Evolutionary conservation across 2,329 filamentous ascomycete genomes (phyloP).

Genomic region (Emydomyces testavorans): DNA sequence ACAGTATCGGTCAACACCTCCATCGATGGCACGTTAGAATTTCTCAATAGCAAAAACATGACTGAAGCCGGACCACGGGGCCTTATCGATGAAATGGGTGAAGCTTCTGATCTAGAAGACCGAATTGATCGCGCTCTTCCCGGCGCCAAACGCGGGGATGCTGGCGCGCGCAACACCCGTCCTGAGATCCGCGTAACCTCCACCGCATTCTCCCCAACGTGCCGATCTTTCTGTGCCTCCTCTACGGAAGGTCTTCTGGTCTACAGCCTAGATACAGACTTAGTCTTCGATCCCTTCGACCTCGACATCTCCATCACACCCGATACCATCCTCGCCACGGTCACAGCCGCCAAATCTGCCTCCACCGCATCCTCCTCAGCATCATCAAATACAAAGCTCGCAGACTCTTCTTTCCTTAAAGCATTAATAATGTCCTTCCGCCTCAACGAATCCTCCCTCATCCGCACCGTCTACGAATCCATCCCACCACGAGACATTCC

Average conservation of each 20-base stretch:
- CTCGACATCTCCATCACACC: slow-evolving; percentile 90
- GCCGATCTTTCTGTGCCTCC: slow-evolving; percentile 83
- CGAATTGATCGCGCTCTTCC: slow-evolving; percentile 68
- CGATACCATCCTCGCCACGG: slow-evolving; percentile 65
- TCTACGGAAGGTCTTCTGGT: slow-evolving; percentile 89
- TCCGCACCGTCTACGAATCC: slow-evolving; percentile 74
- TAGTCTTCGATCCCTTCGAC: slow-evolving; percentile 92
- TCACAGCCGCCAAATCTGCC: slow-evolving; percentile 38
- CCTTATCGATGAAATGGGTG: slow-evolving; percentile 77
- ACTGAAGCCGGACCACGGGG: slow-evolving; percentile 79
- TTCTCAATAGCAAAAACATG: slow-evolving; percentile 81
- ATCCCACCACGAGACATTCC: slow-evolving; percentile 64
- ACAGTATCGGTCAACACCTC: slow-evolving; percentile 95
- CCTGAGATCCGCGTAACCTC: slow-evolving; percentile 77
- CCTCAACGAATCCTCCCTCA: slow-evolving; percentile 71
- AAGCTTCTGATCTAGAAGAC: slow-evolving; percentile 79
- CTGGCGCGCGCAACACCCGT: slow-evolving; percentile 60
- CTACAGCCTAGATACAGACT: slow-evolving; percentile 74
- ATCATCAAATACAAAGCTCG: slow-evolving; percentile 40
- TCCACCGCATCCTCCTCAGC: slow-evolving; percentile 16
- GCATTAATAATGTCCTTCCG: slow-evolving; percentile 95
- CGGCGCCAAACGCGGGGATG: slow-evolving; percentile 77
- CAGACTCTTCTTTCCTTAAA: slow-evolving; percentile 63
- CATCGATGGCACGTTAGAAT: slow-evolving; percentile 89
- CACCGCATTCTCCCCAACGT: slow-evolving; percentile 78